Base-by-base conservation (phyloP, 345 rosid genomes). In the Sisymbrium altissimum region DNA sequence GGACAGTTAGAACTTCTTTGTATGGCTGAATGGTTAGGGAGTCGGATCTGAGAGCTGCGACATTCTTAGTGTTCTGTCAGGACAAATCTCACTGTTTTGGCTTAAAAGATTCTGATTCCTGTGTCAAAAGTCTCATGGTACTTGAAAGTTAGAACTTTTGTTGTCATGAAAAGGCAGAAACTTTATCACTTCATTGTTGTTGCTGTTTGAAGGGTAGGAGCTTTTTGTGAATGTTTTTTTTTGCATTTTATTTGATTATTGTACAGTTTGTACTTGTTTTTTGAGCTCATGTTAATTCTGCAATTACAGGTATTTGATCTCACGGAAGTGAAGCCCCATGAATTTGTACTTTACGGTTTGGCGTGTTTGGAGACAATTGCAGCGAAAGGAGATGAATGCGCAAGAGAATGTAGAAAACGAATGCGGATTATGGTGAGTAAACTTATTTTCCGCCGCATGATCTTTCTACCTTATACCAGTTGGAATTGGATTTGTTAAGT, bases 251-350 rank as follows among this genome's bases (percentile, higher is more conserved):
- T 1, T 2, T 1, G 15, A 15, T 12, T 30, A 19, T 3, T 53
- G 70, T n/a, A n/a, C n/a, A n/a, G n/a, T n/a, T n/a, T n/a, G n/a
- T 65, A 56, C 59, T 56, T 73, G 39, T 3, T 44, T 44, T 66
- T 33, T 74, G 18, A 66, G 52, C 33, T 67, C 15, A 74, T 38
- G 23, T 27, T 70, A 32, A 13, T 49, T 48, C 1, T 64, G 8
- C 0, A n/a, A 30, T 52, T 76, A 78, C 81, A 94, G 98, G 96
- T 96, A 13, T 92, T 92, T 84, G 99, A 95, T 74, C 83, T 92
- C 23, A 78, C 85, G 25, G 84, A 83, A 30, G 99, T 96, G 79
- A 96, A 83, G 75, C 98, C 98, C 8, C 67, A 80, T 65, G 92
- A 96, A 59, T 90, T 96, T 81, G 90, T 92, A 35, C 66, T 64